These are phyloP conservation scores for Candida railenensis DNA, from an alignment of 805 yeast genomes.

Conservation along the genomic window DNA sequence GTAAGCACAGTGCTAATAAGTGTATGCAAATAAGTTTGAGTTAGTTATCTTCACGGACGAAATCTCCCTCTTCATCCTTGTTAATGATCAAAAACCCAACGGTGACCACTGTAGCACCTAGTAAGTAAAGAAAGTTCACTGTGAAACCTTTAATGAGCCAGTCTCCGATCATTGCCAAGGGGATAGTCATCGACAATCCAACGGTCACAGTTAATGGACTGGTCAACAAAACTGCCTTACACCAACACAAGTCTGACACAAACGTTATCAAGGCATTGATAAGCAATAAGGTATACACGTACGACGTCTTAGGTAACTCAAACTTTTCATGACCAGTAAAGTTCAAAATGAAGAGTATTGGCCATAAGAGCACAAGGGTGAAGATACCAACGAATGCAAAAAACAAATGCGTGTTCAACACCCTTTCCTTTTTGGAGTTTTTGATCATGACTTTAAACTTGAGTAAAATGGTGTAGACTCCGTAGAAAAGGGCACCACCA, in stretches of 20 bases:
- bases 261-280: conserved; percentile 77
- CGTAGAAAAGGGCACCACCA: conserved; percentile 85
- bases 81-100: conserved; percentile 83
- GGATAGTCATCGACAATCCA: conserved; percentile 90
- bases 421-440: conserved; percentile 57
- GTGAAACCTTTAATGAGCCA: conserved; percentile 64
- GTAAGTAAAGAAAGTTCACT: conserved; percentile 59
- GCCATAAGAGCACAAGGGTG: conserved; percentile 78
- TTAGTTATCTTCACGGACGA: conserved; percentile 10
- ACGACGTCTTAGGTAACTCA: conserved; percentile 59
- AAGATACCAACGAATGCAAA: conserved; percentile 94
- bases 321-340: conserved; percentile 64
- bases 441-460: conserved; percentile 58
- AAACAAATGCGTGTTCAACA: conserved; percentile 81
- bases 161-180: conserved; percentile 92
- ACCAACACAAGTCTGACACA: conserved; percentile 93
- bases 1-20: too few relatives aligned
- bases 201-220: conserved; percentile 95
- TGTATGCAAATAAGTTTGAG: neutral
- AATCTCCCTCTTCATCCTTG: conserved; percentile 69
- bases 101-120: conserved; percentile 81
- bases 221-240: conserved; percentile 88
- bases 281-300: conserved; percentile 52
- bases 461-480: conserved; percentile 82
- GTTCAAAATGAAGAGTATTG: conserved; percentile 68